Base-by-base conservation (phyloP, 1,284 basidiomycete genomes). In the Cutaneotrichosporon sp. region DNA sequence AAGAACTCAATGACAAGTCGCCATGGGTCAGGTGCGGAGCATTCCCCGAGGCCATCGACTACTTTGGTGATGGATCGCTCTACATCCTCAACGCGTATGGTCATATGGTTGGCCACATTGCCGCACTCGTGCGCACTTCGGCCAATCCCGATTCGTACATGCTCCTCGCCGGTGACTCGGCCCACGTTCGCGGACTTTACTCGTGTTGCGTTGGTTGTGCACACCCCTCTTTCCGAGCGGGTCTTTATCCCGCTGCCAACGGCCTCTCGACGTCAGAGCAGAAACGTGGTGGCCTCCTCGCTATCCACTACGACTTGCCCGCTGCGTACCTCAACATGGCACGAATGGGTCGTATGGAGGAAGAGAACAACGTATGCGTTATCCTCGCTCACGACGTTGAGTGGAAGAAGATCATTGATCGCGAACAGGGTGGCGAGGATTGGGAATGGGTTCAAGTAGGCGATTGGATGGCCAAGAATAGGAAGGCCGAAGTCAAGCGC, bases 141-240 rank as follows among this genome's bases (percentile, higher is more conserved):
- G 55, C 62, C 22, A 52, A 50, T 32, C 65, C 67, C 4, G 60
- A 59, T 51, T 64, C 62, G 16, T 66, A 66, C 67, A 42, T 65
- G 22, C 38, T 68, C 32, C 64, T 66, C n/a, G 67, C 64, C 0
- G 65, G 67, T 11, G 64, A 66, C 63, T 55, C 56, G 22, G 61
- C 67, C 2, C 67, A 69, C 65, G 56, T 65, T 22, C 61, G 67
- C 31, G 67, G 64, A 21, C 67, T 65, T 10, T 68, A 68, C 64
- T 63, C 64, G 21, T 68, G 67, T 53, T 65, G 64, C 53, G 46
- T 61, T 0, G 64, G 64, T 11, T 60, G 58, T 58, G 3, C 46
- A 2, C 57, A 61, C 26, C 66, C 66, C 26, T 59, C 66, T 26
- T 63, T 63, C 64, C 63, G 64, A 10, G 67, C 62, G 1, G 64